Evolutionary conservation across 768 basidiomycete species (phyloP).

Genomic region (Boletus vermiculosoides): DNA sequence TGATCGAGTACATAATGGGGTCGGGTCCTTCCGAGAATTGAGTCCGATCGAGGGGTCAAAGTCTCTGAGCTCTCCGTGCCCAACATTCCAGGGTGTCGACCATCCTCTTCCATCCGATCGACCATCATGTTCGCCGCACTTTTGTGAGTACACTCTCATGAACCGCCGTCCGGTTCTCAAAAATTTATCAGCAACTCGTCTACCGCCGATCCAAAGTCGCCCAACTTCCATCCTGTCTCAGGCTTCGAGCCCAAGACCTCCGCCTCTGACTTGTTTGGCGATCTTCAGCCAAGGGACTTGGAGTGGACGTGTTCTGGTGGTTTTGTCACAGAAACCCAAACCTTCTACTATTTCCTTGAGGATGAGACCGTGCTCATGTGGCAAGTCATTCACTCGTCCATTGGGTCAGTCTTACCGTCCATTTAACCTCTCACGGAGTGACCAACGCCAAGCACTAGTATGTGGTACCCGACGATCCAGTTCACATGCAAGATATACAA

Average conservation of each 20-base stretch:
- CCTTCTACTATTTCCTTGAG: conserved; percentile 76
- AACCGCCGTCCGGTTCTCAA: conserved; percentile 13
- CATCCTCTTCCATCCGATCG: conserved; percentile 13
- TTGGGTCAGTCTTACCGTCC: conserved; percentile 62
- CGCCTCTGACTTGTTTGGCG: conserved; percentile 66
- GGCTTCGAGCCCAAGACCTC: conserved; percentile 42
- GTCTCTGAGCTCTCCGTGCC: background rate
- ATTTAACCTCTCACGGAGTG: conserved; percentile 1
- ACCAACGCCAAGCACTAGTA: conserved; percentile 41
- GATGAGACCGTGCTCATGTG: conserved; percentile 79
- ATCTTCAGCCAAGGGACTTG: conserved; percentile 69
- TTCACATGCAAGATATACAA: conserved; percentile 89
- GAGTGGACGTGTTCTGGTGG: conserved; percentile 83
- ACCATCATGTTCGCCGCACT: conserved; percentile 83
- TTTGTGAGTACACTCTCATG: conserved; percentile 54
- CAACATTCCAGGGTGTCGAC: background rate
- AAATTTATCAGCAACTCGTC: conserved; percentile 45
- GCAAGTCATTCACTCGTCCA: conserved; percentile 84
- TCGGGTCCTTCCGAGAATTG: conserved; percentile 12
- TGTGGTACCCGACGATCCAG: conserved; percentile 95
- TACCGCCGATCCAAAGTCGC: conserved; percentile 61
- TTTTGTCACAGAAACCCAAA: conserved; percentile 89
- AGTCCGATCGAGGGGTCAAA: conserved; percentile 4
- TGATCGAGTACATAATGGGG: background rate
- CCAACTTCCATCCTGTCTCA: conserved; percentile 83